Base-by-base conservation (phyloP, 768 basidiomycete genomes). In the Naganishia friedmannii region DNA sequence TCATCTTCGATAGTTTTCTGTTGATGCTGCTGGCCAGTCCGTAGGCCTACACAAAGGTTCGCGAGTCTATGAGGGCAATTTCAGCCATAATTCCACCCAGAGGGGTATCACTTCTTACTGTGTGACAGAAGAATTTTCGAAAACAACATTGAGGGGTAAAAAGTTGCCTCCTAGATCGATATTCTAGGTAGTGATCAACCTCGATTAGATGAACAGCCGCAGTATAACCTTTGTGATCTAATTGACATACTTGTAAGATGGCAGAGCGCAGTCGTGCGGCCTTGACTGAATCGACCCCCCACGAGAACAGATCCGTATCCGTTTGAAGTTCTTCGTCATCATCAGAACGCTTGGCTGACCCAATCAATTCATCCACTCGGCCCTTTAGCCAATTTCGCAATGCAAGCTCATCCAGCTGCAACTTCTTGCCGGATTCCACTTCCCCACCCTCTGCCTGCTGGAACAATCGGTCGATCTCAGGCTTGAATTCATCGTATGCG, bases 261-360 rank as follows among this genome's bases (percentile, higher is more conserved):
- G 66, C 69, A 21, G 73, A 68, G 53, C 80, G 60, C 29, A 80
- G 58, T 48, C 78, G 69, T 3, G 72, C 77, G 7, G 79, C 77
- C 73, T 78, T 78, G 42, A 80, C 69, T 21, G 80, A 81, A 55
- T 78, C 73, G 8, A 81, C 73, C 7, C 80, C 80, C 73, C 76
- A 76, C 53, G 58, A 73, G 72, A 81, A 81, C 32, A 81, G 72
- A 68, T 81, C 80, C 34, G 73, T 76, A 10, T 74, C 70, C 6
- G 2, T 26, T 6, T 73, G 31, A 31, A 80, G 46, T 21, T 51
- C 28, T 21, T 65, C 32, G 0, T 65, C 70, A 0, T 31, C 60
- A 26, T 73, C 71, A 31, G 51, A 26, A 15, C 46, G 32, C 10
- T 53, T 53, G 8, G 58, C 46, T 31, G 53, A 39, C 21, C 65